Evolutionary conservation across 805 yeast genomes (phyloP).

Genomic region (Vanderwaltozyma yarrowii): DNA sequence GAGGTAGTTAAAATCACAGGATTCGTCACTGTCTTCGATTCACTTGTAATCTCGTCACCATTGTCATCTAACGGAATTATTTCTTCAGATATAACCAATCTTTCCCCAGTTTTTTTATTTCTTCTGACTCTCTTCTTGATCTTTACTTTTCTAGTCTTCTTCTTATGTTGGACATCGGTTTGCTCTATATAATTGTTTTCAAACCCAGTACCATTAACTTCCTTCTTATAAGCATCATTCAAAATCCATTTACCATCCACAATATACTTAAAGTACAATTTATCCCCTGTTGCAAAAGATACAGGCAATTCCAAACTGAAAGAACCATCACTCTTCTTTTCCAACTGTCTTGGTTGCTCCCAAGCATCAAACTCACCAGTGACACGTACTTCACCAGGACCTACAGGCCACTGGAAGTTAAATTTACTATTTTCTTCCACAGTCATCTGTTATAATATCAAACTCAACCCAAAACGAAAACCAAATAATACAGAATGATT

Average conservation of each 20-base stretch:
- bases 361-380: conserved; percentile 66
- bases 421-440: background rate
- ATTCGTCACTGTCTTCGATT: conserved; percentile 57
- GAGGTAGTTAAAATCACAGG: conserved; percentile 42
- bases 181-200: conserved; percentile 29
- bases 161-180: conserved; percentile 4
- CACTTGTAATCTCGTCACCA: conserved; percentile 3
- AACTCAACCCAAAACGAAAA: background rate
- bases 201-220: conserved; percentile 33
- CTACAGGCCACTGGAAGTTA: conserved; percentile 34
- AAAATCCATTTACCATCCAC: conserved; percentile 60
- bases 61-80: conserved; percentile 7
- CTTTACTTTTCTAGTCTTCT: conserved; percentile 20
- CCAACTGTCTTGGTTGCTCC: conserved; percentile 46
- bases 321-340: conserved; percentile 48
- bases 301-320: conserved; percentile 39
- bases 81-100: conserved; percentile 20
- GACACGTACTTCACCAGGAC: conserved; percentile 45
- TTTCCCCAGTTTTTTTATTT: conserved; percentile 35
- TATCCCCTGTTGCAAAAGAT: conserved; percentile 21
- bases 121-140: conserved; percentile 32
- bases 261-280: conserved; percentile 43
- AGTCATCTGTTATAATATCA: no score
- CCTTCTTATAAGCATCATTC: conserved; percentile 31
- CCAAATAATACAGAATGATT: no score